Percentiles rank a stretch among this genome's conserved stretches.
These are phyloP conservation scores for Juglanconis sp. DNA, from an alignment of 2,329 filamentous ascomycete species.

Conservation along the genomic window DNA sequence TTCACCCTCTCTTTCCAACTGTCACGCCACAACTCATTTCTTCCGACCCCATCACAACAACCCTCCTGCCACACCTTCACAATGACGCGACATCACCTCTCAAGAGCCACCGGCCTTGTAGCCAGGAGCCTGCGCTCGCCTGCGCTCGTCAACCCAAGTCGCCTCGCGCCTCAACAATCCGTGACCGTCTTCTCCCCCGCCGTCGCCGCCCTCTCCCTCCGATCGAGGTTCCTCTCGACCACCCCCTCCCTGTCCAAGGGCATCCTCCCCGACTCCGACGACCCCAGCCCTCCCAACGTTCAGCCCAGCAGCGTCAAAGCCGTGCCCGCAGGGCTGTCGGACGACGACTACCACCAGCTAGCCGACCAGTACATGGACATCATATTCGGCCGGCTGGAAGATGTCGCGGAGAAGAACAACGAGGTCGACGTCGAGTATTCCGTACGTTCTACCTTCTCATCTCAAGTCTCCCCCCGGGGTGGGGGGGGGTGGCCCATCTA, in stretches of 20 bases:
- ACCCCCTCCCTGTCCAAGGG: constrained; percentile 40
- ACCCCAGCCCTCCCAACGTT: constrained; percentile 47
- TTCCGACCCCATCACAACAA: neutral
- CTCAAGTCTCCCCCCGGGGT: neutral
- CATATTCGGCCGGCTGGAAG: constrained; percentile 62
- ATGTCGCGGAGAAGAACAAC: constrained; percentile 66
- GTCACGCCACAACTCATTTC: too few species aligned
- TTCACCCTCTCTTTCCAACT: neutral
- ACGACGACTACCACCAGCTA: constrained; percentile 71
- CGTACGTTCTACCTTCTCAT: constrained; percentile 44
- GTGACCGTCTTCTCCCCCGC: neutral
- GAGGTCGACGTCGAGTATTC: constrained; percentile 87
- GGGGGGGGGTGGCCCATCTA: too few species aligned
- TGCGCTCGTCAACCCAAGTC: neutral
- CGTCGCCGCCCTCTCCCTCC: neutral
- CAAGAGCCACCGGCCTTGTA: constrained; percentile 9
- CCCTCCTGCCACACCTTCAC: neutral
- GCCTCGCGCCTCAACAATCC: constrained; percentile 5
- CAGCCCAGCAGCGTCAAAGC: constrained; percentile 26
- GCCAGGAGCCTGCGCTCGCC: constrained; percentile 11
- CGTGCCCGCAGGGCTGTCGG: constrained; percentile 60
- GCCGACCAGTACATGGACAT: constrained; percentile 71
- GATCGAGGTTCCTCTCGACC: constrained; percentile 27
- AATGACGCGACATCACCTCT: constrained; percentile 16
- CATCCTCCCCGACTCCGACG: constrained; percentile 57